Conservation (phyloP, 805 yeast species). For the Pichia nanzhaoensis region DNA sequence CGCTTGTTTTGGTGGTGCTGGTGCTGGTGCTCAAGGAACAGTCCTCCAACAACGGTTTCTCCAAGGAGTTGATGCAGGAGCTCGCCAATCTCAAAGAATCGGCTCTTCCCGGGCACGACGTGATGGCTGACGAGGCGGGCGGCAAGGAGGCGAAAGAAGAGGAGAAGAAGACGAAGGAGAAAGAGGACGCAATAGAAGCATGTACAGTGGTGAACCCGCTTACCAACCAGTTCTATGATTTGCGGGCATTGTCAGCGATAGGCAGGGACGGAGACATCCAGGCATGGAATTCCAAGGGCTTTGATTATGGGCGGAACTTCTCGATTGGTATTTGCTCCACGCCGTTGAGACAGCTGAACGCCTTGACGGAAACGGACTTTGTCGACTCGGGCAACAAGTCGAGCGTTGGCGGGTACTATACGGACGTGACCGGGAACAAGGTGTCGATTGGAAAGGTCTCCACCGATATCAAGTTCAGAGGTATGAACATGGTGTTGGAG, state of each 20-base stretch:
- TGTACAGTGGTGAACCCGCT: slow-evolving; percentile 39
- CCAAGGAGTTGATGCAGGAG: too few relatives aligned
- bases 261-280: slow-evolving; percentile 27
- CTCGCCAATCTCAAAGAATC: background rate
- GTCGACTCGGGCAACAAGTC: slow-evolving; percentile 32
- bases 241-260: slow-evolving; percentile 32
- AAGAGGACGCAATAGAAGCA: slow-evolving; percentile 25
- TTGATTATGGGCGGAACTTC: slow-evolving; percentile 64
- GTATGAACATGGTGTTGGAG: slow-evolving; percentile 61
- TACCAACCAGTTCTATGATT: slow-evolving; percentile 41
- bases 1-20: background rate
- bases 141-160: background rate
- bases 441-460: slow-evolving; percentile 58
- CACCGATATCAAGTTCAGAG: slow-evolving; percentile 59
- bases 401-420: slow-evolving; percentile 52
- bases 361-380: slow-evolving; percentile 27
- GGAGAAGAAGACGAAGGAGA: background rate
- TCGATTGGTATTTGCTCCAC: slow-evolving; percentile 66
- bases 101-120: background rate
- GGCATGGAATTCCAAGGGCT: slow-evolving; percentile 66
- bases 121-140: background rate
- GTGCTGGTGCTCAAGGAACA: background rate
- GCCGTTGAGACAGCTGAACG: slow-evolving; percentile 32
- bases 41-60: background rate
- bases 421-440: slow-evolving; percentile 35